phyloP scores from a whole-genome alignment of 2,329 filamentous ascomycete species.

The Diaporthe ampelina region DNA sequence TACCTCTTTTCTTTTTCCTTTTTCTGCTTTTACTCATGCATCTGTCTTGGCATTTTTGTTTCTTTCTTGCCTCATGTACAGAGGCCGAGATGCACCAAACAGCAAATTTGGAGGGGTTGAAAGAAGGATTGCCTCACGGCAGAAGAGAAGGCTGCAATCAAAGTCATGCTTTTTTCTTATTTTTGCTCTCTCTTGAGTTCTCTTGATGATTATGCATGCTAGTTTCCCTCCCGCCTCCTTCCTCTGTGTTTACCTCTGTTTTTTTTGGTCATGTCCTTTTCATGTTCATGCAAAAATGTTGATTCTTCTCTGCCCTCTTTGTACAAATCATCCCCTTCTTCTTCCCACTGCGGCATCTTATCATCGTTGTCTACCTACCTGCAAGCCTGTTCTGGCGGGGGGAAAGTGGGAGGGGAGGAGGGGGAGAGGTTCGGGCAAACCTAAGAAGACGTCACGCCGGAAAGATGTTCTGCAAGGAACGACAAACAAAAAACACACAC shows the following conservation, averaged over 20 bases:
- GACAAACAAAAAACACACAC: neutral
- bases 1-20: constrained; percentile 34
- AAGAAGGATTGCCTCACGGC: constrained; percentile 56
- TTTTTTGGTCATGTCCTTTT: neutral
- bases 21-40: constrained; percentile 12
- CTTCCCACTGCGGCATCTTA: neutral
- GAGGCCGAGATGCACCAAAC: constrained; percentile 4
- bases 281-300: constrained; percentile 15
- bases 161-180: constrained; percentile 3
- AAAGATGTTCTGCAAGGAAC: constrained; percentile 27
- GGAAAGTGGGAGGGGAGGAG: neutral
- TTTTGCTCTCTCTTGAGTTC: neutral
- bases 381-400: neutral
- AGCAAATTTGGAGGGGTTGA: constrained; percentile 29
- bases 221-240: neutral
- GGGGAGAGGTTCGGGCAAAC: neutral
- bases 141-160: constrained; percentile 38
- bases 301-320: neutral
- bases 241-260: neutral
- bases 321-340: constrained; percentile 16
- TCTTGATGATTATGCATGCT: constrained; percentile 8
- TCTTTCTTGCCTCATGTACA: constrained; percentile 41
- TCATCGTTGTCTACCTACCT: neutral
- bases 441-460: constrained; percentile 6
- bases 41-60: constrained; percentile 35